Evolutionary conservation across 2,329 filamentous ascomycete genomes (phyloP).

Genomic region (Paramyrothecium sp.): DNA sequence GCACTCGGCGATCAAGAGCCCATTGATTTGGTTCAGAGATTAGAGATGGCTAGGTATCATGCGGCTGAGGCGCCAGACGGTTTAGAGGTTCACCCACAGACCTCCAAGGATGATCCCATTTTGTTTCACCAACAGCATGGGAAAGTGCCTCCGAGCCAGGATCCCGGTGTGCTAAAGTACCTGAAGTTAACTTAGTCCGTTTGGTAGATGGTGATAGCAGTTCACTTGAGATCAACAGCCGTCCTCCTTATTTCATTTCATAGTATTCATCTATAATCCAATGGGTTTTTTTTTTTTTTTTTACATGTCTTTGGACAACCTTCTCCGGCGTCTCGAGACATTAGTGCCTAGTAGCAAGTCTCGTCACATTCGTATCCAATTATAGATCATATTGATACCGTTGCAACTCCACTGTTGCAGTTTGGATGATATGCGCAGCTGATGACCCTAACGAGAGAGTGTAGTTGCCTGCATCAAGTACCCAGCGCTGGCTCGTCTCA

Average conservation of each 20-base stretch:
- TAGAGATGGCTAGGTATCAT: conserved; percentile 28
- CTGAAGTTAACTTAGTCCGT: conserved; percentile 8
- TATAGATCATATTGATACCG: background rate
- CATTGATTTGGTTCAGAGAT: conserved; percentile 27
- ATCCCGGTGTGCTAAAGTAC: conserved; percentile 28
- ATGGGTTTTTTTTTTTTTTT: too few relatives aligned
- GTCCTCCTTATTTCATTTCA: too few relatives aligned
- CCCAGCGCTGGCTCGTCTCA: conserved; percentile 19
- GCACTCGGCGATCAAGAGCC: background rate
- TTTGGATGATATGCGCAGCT: conserved; percentile 13
- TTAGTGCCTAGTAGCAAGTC: too few relatives aligned
- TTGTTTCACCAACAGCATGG: conserved; percentile 23
- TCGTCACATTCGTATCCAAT: background rate
- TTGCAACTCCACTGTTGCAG: conserved; percentile 14
- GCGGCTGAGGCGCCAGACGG: conserved; percentile 20
- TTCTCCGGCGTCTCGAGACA: too few relatives aligned
- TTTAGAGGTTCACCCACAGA: conserved; percentile 39
- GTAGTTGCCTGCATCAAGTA: conserved; percentile 23
- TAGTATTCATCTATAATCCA: too few relatives aligned
- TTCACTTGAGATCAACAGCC: background rate
- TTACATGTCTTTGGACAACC: too few relatives aligned
- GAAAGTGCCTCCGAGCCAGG: conserved; percentile 37
- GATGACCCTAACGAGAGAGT: conserved; percentile 22
- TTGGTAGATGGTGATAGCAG: background rate
- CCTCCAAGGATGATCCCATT: conserved; percentile 36